Percentiles rank a stretch among this genome's conserved stretches.
Evolutionary conservation across 2,329 filamentous ascomycete species (phyloP).

Genomic region (Diaporthe helianthi): DNA sequence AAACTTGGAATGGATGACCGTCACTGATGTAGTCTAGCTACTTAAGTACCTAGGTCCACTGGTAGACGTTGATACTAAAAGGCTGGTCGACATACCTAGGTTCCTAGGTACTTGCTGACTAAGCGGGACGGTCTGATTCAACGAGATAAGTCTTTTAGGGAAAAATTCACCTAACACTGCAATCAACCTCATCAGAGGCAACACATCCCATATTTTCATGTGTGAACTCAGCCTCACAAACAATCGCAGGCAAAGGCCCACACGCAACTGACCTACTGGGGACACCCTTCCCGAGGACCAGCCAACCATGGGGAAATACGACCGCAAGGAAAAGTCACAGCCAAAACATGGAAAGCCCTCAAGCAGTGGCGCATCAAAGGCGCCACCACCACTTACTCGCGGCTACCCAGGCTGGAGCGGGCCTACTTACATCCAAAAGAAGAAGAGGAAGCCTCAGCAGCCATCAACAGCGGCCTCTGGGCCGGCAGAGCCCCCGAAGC

Average conservation of each 20-base stretch:
- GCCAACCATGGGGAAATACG: constrained; percentile 9
- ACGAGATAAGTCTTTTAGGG: background rate
- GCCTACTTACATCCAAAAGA: constrained; percentile 23
- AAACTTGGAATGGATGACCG: too few species aligned
- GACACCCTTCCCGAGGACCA: background rate
- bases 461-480: background rate
- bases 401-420: constrained; percentile 27
- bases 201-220: too few species aligned
- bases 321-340: constrained; percentile 30
- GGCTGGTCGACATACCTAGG: too few species aligned
- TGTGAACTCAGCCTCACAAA: background rate
- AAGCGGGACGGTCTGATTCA: background rate
- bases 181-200: background rate
- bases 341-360: constrained; percentile 26
- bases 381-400: constrained; percentile 7
- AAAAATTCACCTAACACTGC: background rate
- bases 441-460: constrained; percentile 16
- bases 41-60: too few species aligned
- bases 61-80: too few species aligned
- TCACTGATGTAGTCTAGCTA: too few species aligned
- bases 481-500: background rate
- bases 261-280: background rate
- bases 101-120: constrained; percentile 17
- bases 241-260: background rate
- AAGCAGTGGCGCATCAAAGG: constrained; percentile 22